Evolutionary conservation across 2,329 filamentous ascomycete genomes (phyloP).

Genomic region (Byssothecium circinans): DNA sequence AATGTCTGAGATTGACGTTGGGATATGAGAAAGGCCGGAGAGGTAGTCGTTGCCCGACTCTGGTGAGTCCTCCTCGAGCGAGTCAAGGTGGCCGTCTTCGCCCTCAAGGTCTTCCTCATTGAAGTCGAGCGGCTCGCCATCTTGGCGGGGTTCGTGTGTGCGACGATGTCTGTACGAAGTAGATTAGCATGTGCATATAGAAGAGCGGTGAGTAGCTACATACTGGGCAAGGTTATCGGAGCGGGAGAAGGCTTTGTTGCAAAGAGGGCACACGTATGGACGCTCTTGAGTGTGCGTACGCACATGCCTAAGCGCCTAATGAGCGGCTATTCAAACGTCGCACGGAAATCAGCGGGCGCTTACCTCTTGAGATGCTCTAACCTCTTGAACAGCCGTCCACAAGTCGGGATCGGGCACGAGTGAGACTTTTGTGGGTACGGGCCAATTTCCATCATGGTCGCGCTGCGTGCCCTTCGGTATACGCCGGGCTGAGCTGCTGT

Average conservation of each 20-base stretch:
- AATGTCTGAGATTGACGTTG: slow-evolving; percentile 39
- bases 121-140: slow-evolving; percentile 64
- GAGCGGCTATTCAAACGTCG: slow-evolving; percentile 52
- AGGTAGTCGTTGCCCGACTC: slow-evolving; percentile 67
- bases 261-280: slow-evolving; percentile 95
- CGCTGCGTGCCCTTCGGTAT: slow-evolving; percentile 86
- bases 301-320: slow-evolving; percentile 75
- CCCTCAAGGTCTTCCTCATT: slow-evolving; percentile 88
- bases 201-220: slow-evolving; percentile 29
- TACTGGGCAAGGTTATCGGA: slow-evolving; percentile 99
- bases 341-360: slow-evolving; percentile 52
- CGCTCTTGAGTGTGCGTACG: slow-evolving; percentile 99
- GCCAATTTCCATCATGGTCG: slow-evolving; percentile 93
- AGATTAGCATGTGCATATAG: slow-evolving; percentile 44
- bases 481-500: slow-evolving; percentile 67
- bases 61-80: slow-evolving; percentile 77
- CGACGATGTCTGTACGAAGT: slow-evolving; percentile 61
- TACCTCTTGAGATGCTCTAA: slow-evolving; percentile 99
- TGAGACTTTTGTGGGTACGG: slow-evolving; percentile 98
- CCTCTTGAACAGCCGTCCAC: slow-evolving; percentile 96
- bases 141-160: slow-evolving; percentile 77
- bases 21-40: slow-evolving; percentile 29
- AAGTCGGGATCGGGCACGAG: slow-evolving; percentile 98
- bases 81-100: slow-evolving; percentile 81
- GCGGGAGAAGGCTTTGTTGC: slow-evolving; percentile 97